Base-by-base conservation (phyloP, 176 grass and related monocot genomes). In the Oryza longistaminata region DNA sequence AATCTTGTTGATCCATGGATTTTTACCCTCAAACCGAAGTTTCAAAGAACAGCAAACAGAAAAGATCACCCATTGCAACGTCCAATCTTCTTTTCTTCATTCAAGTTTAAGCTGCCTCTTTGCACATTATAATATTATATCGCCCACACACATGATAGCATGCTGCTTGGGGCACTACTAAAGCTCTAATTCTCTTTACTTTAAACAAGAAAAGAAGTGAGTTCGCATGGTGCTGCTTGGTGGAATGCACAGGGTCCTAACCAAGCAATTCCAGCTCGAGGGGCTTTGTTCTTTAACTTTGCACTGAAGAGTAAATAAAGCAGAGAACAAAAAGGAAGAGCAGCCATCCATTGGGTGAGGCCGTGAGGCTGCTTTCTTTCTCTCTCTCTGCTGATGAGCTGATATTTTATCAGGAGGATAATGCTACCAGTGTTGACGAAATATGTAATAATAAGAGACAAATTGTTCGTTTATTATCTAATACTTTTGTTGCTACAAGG, bases 271-370 rank as follows among this genome's bases (percentile, higher is more conserved):
- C 74, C 78, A 87, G 40, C 35, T 50, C 61, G 64, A 50, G 72
- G 73, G 83, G 75, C 70, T 86, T 88, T 84, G 69, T 74, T 62
- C 76, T 91, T 94, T 88, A 88, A 82, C 83, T 94, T 91, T 89
- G 80, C 6, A 62, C 24, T 66, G 85, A 91, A 85, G 89, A 62
- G 42, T 16, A 19, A 79, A 74, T 46, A 75, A 82, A 86, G 49
- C 5, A 85, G 82, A 65, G 27, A 73, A 26, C 5, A 0, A 71
- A 87, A 80, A 76, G 75, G 70, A 86, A 77, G 58, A 77, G 58
- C 66, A 35, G 45, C 19, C 31, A 70, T 77, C 49, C 71, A 85
- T 80, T 50, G 64, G 13, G 31, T 88, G 50, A 53, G 50, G 50
- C 16, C 31, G 14, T 71, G 67, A 52, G 43, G 68, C 74, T 90